Evolutionary conservation across 495 filamentous ascomycete species (phyloP).

Genomic region (Penicillium maclennaniae): DNA sequence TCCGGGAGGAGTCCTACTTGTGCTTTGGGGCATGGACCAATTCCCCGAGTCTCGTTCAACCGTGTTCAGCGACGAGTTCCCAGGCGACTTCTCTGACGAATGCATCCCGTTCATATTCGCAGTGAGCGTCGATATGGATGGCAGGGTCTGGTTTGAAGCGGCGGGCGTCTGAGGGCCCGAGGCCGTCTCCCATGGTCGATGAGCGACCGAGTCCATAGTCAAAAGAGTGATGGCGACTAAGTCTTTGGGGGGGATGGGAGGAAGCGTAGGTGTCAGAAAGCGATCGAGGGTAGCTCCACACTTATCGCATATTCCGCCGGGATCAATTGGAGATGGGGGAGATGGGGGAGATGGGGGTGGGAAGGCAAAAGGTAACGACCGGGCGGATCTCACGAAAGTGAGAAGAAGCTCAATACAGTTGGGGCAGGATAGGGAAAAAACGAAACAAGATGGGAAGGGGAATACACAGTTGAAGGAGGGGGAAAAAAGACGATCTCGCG

Average conservation of each 20-base stretch:
- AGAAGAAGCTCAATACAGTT: not conserved
- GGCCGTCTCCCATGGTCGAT: constrained; percentile 42
- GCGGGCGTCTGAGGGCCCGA: constrained; percentile 37
- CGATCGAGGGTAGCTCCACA: constrained; percentile 26
- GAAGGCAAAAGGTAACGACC: constrained; percentile 2
- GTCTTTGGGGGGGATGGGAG: not conserved
- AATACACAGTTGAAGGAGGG: not conserved
- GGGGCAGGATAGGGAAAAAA: not conserved
- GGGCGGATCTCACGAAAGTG: not conserved
- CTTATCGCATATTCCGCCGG: constrained; percentile 30
- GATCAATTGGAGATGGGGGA: not conserved
- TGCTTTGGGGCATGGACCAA: constrained; percentile 51
- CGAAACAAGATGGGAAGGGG: not conserved
- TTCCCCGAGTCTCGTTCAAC: constrained; percentile 49
- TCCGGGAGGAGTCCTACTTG: constrained; percentile 33
- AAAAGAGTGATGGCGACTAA: not conserved
- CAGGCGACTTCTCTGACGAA: constrained; percentile 42
- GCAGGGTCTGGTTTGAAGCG: constrained; percentile 42
- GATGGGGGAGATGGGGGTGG: no score
- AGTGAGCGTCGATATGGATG: constrained; percentile 47
- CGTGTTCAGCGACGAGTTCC: constrained; percentile 45
- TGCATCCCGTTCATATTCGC: constrained; percentile 34
- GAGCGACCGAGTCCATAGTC: constrained; percentile 40
- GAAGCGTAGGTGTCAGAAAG: constrained; percentile 10
- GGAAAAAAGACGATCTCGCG: constrained; percentile 2